These are phyloP conservation scores for Helotiales sp. DNA, from an alignment of 2,329 filamentous ascomycete genomes.

Conservation along the genomic window DNA sequence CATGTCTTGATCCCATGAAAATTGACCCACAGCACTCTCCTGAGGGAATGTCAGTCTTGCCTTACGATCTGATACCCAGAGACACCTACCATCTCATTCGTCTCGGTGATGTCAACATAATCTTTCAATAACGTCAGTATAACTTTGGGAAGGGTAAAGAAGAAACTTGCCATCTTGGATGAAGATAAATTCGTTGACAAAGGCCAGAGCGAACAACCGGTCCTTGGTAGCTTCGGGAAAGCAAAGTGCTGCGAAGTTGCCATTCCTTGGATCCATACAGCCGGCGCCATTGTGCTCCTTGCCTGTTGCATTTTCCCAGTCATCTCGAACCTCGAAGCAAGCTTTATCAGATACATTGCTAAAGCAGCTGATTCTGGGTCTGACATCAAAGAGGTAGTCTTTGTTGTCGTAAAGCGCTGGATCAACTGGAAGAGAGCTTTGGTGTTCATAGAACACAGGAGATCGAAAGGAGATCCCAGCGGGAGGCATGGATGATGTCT, in stretches of 20 bases:
- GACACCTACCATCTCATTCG: not conserved
- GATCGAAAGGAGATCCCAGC: not conserved
- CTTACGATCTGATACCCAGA: too few species aligned
- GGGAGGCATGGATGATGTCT: not conserved
- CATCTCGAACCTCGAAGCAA: not conserved
- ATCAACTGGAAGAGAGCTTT: not conserved
- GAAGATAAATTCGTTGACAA: not conserved
- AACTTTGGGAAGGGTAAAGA: not conserved
- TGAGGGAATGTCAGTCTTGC: not conserved
- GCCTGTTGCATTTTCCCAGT: not conserved
- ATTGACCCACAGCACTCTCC: not conserved
- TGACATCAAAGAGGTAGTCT: not conserved
- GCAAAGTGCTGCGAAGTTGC: not conserved
- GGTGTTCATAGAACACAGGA: not conserved
- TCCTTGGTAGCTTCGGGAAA: not conserved
- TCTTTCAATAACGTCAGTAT: not conserved
- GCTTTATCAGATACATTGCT: not conserved
- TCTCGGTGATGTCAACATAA: not conserved
- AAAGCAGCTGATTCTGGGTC: not conserved
- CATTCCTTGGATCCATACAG: not conserved
- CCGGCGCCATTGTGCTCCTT: not conserved
- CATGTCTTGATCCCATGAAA: not conserved
- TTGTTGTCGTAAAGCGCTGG: not conserved
- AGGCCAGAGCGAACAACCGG: not conserved
- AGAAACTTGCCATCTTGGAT: not conserved